A percentile compares a stretch with the other conserved stretches of the same genome.
Conservation (phyloP, 306 rosid genomes). For the Pterocarpus macrocarpus region DNA sequence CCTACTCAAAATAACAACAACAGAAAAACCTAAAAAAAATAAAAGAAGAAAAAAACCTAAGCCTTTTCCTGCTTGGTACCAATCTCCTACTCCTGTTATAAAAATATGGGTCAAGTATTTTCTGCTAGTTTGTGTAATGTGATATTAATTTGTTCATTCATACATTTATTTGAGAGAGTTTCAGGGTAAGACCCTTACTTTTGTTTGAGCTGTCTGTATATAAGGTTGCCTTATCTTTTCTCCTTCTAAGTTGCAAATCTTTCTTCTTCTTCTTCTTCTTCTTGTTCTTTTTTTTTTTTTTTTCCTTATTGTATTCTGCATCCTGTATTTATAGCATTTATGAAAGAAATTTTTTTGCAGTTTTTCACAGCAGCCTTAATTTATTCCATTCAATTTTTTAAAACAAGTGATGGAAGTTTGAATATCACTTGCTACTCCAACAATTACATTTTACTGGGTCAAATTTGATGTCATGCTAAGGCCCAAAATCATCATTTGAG, state of each 20-base stretch:
- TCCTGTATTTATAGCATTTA: no score
- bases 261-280: neutral
- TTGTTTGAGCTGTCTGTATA: slow-evolving; percentile 9
- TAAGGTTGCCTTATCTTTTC: neutral
- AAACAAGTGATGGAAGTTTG: no score
- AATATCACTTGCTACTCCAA: neutral
- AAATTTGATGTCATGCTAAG: neutral
- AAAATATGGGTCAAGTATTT: neutral
- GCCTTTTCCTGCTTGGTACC: no score
- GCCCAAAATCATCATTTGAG: neutral
- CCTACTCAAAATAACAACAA: no score
- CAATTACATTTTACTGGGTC: neutral
- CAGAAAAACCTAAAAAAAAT: no score
- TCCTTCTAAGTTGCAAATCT: neutral
- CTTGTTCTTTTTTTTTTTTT: neutral
- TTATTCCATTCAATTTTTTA: neutral
- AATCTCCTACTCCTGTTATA: neutral
- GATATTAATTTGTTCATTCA: neutral
- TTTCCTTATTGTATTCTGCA: no score
- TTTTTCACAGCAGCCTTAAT: neutral
- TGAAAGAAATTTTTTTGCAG: no score
- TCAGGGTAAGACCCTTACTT: neutral
- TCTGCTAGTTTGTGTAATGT: neutral
- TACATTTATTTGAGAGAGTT: slow-evolving; percentile 14
- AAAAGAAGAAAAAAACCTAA: no score